Evolutionary conservation across 371 early-diverging fungal genomes (phyloP).

Genomic region (Circinella minor): DNA sequence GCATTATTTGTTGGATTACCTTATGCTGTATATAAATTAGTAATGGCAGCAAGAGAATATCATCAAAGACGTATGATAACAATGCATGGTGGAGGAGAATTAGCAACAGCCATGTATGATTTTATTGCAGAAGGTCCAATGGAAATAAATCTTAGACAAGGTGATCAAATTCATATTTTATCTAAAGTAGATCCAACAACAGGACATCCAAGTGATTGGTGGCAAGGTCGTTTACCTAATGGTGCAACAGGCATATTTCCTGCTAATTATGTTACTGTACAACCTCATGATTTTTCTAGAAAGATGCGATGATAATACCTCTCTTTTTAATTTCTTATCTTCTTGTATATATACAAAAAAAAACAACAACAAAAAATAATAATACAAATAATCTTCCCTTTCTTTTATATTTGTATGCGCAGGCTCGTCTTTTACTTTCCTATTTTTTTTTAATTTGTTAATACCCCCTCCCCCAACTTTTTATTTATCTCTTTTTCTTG

Average conservation of each 20-base stretch:
- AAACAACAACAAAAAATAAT: too few species aligned
- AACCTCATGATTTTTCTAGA: background rate
- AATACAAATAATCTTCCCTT: too few species aligned
- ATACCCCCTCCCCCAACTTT: background rate
- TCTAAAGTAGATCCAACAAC: slow-evolving; percentile 74
- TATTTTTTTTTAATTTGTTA: background rate
- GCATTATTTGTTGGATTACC: slow-evolving; percentile 87
- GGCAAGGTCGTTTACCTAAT: slow-evolving; percentile 84
- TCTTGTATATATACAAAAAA: background rate
- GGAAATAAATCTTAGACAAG: slow-evolving; percentile 83
- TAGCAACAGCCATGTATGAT: slow-evolving; percentile 89
- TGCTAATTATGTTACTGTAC: slow-evolving; percentile 74
- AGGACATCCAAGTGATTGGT: slow-evolving; percentile 85
- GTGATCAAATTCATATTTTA: slow-evolving; percentile 87
- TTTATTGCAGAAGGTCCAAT: slow-evolving; percentile 75
- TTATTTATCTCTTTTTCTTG: too few species aligned
- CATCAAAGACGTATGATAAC: slow-evolving; percentile 40
- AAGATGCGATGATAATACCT: background rate
- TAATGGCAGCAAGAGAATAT: slow-evolving; percentile 49
- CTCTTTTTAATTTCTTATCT: background rate
- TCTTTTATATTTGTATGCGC: background rate
- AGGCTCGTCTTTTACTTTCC: background rate
- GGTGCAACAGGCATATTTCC: slow-evolving; percentile 93
- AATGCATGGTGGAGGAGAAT: slow-evolving; percentile 53
- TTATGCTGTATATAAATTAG: slow-evolving; percentile 84